phyloP scores from a whole-genome alignment of 345 rosid genomes.

The Geranium brycei region DNA sequence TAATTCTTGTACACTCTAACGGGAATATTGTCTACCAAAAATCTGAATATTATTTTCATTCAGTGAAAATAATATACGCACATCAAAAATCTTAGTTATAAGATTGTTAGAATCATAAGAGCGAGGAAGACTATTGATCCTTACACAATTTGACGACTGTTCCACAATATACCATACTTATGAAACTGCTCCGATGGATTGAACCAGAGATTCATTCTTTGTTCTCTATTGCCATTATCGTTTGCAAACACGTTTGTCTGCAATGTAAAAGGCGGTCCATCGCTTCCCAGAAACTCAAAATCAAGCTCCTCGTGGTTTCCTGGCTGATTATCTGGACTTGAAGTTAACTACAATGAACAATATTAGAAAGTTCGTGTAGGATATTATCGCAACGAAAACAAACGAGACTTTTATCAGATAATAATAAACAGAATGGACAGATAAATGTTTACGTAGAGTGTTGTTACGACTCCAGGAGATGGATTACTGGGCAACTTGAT shows the following conservation, averaged over 20 bases:
- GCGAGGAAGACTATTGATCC: neutral
- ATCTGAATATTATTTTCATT: neutral
- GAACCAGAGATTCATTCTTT: constrained; percentile 11
- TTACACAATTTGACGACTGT: neutral
- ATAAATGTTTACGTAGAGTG: constrained; percentile 9
- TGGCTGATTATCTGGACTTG: neutral
- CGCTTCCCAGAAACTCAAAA: constrained; percentile 13
- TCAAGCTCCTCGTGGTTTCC: constrained; percentile 11
- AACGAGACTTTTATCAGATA: no score
- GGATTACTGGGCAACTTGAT: constrained; percentile 5
- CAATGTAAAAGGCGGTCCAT: neutral
- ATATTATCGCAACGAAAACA: no score
- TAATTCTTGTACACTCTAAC: constrained; percentile 1
- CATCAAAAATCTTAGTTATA: no score
- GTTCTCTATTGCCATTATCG: constrained; percentile 12
- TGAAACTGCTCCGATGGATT: constrained; percentile 6
- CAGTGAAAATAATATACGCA: neutral
- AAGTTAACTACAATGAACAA: constrained; percentile 2
- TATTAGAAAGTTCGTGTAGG: no score
- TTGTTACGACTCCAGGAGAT: constrained; percentile 13
- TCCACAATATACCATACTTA: neutral
- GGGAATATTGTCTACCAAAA: neutral
- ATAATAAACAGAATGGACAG: no score
- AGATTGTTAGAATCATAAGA: neutral
- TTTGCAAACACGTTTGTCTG: constrained; percentile 10